Evolutionary conservation across 2,329 filamentous ascomycete genomes (phyloP).

Genomic region (Coniella vitis): DNA sequence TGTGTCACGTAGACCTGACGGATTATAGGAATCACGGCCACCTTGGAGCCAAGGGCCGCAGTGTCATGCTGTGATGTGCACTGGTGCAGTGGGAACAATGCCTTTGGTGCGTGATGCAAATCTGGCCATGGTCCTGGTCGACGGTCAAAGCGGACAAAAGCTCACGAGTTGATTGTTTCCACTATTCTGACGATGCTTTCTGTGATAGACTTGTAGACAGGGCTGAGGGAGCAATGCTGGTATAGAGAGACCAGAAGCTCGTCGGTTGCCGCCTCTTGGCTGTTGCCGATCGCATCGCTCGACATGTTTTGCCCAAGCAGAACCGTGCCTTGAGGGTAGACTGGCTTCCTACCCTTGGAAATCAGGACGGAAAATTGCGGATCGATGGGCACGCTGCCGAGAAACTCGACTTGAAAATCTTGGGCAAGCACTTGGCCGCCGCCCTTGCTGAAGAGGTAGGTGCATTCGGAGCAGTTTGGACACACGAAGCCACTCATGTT

Average conservation of each 20-base stretch:
- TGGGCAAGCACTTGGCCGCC: slow-evolving; percentile 84
- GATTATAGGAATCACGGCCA: too few species aligned
- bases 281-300: slow-evolving; percentile 25
- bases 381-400: slow-evolving; percentile 87
- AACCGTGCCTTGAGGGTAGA: slow-evolving; percentile 62
- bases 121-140: not conserved
- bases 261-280: slow-evolving; percentile 25
- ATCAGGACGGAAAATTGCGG: slow-evolving; percentile 84
- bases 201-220: slow-evolving; percentile 62
- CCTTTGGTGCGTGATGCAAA: too few species aligned
- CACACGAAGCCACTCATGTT: slow-evolving; percentile 96
- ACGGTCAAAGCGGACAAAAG: not conserved
- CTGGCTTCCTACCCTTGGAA: slow-evolving; percentile 61
- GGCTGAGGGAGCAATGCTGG: slow-evolving; percentile 60
- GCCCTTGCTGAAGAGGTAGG: slow-evolving; percentile 86
- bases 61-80: not conserved
- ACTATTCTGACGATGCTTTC: slow-evolving; percentile 36
- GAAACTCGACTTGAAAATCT: slow-evolving; percentile 76
- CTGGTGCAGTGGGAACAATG: not conserved
- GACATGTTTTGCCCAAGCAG: slow-evolving; percentile 52
- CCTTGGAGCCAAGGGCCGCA: not conserved
- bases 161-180: not conserved
- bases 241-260: slow-evolving; percentile 64
- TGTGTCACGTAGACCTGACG: too few species aligned
- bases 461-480: slow-evolving; percentile 74